phyloP scores from a whole-genome alignment of 1,139 yeast species.

The Groenewaldozyma auringiensis region DNA sequence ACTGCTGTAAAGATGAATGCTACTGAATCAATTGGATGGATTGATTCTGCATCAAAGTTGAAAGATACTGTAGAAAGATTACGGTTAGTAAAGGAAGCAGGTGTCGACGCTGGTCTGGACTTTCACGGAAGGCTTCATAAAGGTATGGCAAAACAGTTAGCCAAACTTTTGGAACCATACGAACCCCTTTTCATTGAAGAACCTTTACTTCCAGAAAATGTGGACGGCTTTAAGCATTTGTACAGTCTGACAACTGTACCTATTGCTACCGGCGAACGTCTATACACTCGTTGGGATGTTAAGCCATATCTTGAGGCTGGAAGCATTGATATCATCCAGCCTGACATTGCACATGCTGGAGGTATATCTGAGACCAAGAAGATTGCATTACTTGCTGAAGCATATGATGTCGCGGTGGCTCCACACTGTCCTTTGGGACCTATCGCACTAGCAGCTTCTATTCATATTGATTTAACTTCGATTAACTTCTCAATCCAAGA shows the following conservation, averaged over 20 bases:
- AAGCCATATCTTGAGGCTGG: conserved; percentile 26
- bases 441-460: conserved; percentile 27
- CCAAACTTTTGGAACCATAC: conserved; percentile 24
- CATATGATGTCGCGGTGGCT: conserved; percentile 29
- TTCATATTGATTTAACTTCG: conserved; percentile 25
- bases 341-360: conserved; percentile 29
- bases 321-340: conserved; percentile 29
- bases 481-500: conserved; percentile 27
- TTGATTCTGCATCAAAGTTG: conserved; percentile 24
- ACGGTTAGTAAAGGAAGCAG: conserved; percentile 21
- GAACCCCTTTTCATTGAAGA: conserved; percentile 29
- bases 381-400: conserved; percentile 29
- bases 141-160: conserved; percentile 29
- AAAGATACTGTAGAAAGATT: conserved; percentile 25
- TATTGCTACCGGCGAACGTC: conserved; percentile 29
- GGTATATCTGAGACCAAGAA: conserved; percentile 27
- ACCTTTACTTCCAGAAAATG: conserved; percentile 28
- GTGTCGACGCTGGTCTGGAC: conserved; percentile 28
- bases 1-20: conserved; percentile 32
- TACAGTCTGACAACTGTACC: conserved; percentile 26
- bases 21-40: conserved; percentile 25
- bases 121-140: conserved; percentile 29
- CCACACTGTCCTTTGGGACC: conserved; percentile 32
- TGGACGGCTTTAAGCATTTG: conserved; percentile 25
- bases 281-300: conserved; percentile 25